Evolutionary conservation across 2,329 filamentous ascomycete genomes (phyloP), one percentile per base, ranked within the genome.

Genomic region (Endoconidiophora laricicola): DNA sequence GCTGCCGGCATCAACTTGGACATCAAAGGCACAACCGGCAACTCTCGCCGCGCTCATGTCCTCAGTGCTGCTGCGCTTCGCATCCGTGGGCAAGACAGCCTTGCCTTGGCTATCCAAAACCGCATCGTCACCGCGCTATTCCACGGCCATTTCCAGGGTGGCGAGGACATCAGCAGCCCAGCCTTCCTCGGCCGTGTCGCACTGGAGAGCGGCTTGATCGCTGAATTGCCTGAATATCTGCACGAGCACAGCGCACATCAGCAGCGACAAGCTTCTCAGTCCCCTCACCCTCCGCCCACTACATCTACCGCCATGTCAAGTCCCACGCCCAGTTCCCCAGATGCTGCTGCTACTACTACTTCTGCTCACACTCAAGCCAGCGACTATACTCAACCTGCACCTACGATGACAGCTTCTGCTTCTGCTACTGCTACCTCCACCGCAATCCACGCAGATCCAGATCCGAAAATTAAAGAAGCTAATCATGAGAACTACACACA

Each of bases 31-130:
- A 57, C 50, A 6, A 67, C 66, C 20, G 71, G 72, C 7, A 68
- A 66, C 47, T 66, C 68, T 12, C 64, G 66, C 38, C 61, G 64
- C 54, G 65, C 66, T 2, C 72, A 74, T 60, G 66, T 68, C 54
- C 65, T 74, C n/a, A 58, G 71, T 18, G 63, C 67, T 12, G 62
- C 69, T 18, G 64, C 66, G 6, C 61, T 67, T 16, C 56, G 53
- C 41, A 56, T 46, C 49, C 59, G 52, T 56, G 62, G 61, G 41
- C 51, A 57, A 51, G 43, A 44, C 54, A 33, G 20, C 52, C 12
- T 41, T 23, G 24, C 24, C 7, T 3, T 9, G 18, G 9, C 18
- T 24, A 42, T 23, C 24, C 68, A 71, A 56, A 58, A 66, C 33
- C 60, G 60, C 9, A 61, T 71, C 10, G 62, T 71, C 9, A 62